Evolutionary conservation across 768 basidiomycete species (phyloP), one percentile per base, ranked within the genome.

Genomic region (Boletus edulis): DNA sequence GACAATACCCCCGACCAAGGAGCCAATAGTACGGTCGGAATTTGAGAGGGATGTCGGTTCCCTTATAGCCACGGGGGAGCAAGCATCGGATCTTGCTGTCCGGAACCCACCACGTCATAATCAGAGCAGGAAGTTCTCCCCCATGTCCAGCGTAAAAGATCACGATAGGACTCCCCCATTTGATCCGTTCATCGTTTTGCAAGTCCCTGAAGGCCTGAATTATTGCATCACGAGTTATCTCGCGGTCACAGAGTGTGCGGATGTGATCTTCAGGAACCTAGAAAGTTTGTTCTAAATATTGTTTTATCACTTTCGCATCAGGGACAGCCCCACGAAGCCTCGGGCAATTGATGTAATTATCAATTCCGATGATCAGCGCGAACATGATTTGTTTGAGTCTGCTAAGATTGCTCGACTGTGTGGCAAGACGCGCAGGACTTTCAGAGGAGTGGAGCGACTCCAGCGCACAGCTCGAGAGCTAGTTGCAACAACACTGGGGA

Each of bases 141-240:
- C 78, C 79, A 49, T 80, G 79, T 14, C 78, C 79, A 18, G 78
- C 72, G 44, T 69, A 80, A 55, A 73, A 80, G 38, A 79, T 73
- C 35, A 78, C 41, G 29, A 79, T 75, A 5, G 74, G 68, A 49
- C 72, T 69, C 11, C 69, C 65, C n/a, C n/a, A n/a, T 18, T 24
- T 15, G 34, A 63, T 57, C 37, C 2, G 79, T 79, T 3, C 37
- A 7, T 78, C 60, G 11, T 53, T 49, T 3, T 39, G 39, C 52
- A 81, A 67, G 6, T 39, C 20, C 27, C 20, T 12, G 42, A 66
- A 58, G 4, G 58, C 69, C 5, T 53, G 32, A 37, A 77, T 60
- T 24, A 79, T 79, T 4, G 50, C 65, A 9, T 46, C 27, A 13
- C 78, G 67, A 4, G 75, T 73, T 0, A 79, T 79, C 9, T 65